Percentiles rank a stretch among this genome's conserved stretches.
phyloP scores from a whole-genome alignment of 192 early-diverging fungal species.

The Phlyctochytrium bullatum region DNA sequence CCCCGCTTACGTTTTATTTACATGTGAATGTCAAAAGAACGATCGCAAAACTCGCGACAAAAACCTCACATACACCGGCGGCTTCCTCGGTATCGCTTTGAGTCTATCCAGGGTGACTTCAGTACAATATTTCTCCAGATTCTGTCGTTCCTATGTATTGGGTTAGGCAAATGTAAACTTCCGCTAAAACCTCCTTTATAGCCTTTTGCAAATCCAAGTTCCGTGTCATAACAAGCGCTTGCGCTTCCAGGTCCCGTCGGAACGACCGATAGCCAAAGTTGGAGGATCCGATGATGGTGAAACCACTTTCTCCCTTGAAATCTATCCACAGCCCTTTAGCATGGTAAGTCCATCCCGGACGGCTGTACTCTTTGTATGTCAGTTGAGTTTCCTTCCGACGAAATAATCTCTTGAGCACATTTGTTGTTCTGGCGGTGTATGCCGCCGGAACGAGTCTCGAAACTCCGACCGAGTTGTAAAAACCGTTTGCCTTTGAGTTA shows the following conservation, averaged over 20 bases:
- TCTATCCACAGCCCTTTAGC: slow-evolving; percentile 66
- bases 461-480: slow-evolving; percentile 79
- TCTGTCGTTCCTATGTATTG: no score
- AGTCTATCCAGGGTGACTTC: no score
- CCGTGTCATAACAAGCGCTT: slow-evolving; percentile 71
- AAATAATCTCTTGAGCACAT: slow-evolving; percentile 61
- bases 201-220: slow-evolving; percentile 50
- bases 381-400: no score
- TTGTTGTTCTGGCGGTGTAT: slow-evolving; percentile 72
- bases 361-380: slow-evolving; percentile 71
- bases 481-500: slow-evolving; percentile 79
- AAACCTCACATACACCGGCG: no score
- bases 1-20: no score
- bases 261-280: slow-evolving; percentile 92
- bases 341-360: slow-evolving; percentile 91
- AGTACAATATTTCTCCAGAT: no score
- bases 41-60: no score
- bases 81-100: no score
- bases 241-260: slow-evolving; percentile 88
- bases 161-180: no score
- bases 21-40: no score
- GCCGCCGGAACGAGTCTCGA: slow-evolving; percentile 85
- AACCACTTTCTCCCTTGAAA: slow-evolving; percentile 48
- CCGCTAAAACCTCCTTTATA: slow-evolving; percentile 63
- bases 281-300: slow-evolving; percentile 88